Percentiles rank a stretch among this genome's conserved stretches.
Conservation (phyloP, 2,329 filamentous ascomycete species). For the Beauveria bassiana region DNA sequence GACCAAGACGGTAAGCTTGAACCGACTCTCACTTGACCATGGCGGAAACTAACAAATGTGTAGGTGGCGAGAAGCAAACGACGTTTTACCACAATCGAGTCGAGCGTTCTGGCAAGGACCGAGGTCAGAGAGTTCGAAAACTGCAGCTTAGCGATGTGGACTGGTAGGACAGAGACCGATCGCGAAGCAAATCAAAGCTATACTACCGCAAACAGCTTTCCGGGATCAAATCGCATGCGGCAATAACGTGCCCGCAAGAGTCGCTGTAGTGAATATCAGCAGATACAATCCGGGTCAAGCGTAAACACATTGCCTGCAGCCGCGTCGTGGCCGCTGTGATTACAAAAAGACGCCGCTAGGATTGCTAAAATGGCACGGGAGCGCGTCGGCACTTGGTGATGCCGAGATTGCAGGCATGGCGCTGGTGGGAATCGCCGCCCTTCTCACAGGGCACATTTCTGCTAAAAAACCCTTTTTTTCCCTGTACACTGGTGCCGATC, state of each 20-base stretch:
- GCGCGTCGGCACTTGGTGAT: neutral
- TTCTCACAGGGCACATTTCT: neutral
- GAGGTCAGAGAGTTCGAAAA: constrained; percentile 77
- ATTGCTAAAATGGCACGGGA: neutral
- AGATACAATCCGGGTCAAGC: neutral
- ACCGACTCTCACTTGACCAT: constrained; percentile 29
- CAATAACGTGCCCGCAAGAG: neutral
- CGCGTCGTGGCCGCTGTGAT: neutral
- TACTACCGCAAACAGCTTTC: neutral
- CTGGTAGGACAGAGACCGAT: constrained; percentile 55
- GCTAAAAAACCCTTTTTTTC: neutral
- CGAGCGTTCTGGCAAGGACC: constrained; percentile 52
- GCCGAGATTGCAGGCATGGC: neutral
- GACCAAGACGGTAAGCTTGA: constrained; percentile 64
- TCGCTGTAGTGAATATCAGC: neutral
- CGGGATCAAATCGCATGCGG: neutral
- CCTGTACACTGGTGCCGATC: neutral
- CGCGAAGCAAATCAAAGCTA: constrained; percentile 22
- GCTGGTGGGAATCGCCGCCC: neutral
- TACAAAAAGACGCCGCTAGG: neutral
- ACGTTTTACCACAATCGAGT: constrained; percentile 46
- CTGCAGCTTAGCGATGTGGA: constrained; percentile 95
- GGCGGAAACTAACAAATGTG: constrained; percentile 37
- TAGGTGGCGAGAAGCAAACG: constrained; percentile 42
- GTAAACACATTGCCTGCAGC: no score